Evolutionary conservation across 2,329 filamentous ascomycete genomes (phyloP), one percentile per base, ranked within the genome.

Genomic region (Arthrobotrys sinensis): DNA sequence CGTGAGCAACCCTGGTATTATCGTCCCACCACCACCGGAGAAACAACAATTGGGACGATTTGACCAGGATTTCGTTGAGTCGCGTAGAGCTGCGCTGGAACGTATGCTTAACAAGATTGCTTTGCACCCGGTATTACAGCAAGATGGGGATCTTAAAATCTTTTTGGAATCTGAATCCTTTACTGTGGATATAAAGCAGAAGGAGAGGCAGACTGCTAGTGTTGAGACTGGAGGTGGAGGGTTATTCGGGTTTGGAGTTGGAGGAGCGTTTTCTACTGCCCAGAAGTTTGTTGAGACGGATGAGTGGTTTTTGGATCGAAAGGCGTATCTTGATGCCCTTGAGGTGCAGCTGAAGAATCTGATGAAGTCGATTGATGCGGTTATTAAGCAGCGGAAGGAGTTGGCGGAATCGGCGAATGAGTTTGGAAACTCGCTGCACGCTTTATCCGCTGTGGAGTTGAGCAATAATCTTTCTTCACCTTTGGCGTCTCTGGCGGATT

Each of bases 271-370:
- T 14, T 91, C 88, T 82, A 85, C 85, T 38, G 88, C 88, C 76
- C 66, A 71, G 50, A 99, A 99, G 85, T 99, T 99, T 85, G 90
- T 99, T 45, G 96, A 99, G 85, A 96, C 98, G 83, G 96, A 99
- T 84, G 96, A 99, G 91, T 99, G 95, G 96, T 99, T 99, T 86
- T 95, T 99, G 82, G 96, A 99, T 81, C 93, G 96, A 79, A 93
- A 91, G 82, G 90, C 98, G 69, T 99, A 99, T 83, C 89, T 99
- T 10, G 96, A 99, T 84, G 94, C 94, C 3, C 88, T 98, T 43
- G 94, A 98, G 83, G 94, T 90, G 81, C 95, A 98, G 84, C 88
- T 97, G 78, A 97, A 94, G 84, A 91, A 92, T 8, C 87, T 98
- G 14, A 88, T 97, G 82, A 98, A 97, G 85, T 92, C 94, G 16